A percentile compares a stretch with the other conserved stretches of the same genome.
phyloP scores from a whole-genome alignment of 345 rosid genomes.

The Citrus medica region DNA sequence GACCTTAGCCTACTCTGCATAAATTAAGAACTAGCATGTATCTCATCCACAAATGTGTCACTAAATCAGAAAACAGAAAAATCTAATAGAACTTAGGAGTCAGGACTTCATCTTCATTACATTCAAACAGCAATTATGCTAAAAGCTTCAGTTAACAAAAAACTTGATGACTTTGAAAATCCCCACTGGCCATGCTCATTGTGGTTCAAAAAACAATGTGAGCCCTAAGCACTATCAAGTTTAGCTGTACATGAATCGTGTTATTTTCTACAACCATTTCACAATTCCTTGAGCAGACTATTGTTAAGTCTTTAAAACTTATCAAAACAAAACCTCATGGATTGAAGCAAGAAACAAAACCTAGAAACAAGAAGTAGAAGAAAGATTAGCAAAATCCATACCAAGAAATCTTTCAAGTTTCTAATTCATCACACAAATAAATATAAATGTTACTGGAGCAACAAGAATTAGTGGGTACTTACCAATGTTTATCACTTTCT shows the following conservation, averaged over 20 bases:
- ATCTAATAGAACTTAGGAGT: background rate
- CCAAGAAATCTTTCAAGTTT: background rate
- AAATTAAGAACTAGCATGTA: background rate
- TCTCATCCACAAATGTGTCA: background rate
- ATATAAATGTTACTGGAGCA: background rate
- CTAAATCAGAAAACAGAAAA: background rate
- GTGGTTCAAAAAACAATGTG: no score
- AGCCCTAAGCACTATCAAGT: background rate
- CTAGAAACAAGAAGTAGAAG: background rate
- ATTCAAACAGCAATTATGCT: background rate
- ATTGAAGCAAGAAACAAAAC: background rate
- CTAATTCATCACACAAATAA: background rate
- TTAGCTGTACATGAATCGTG: background rate
- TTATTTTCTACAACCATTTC: background rate
- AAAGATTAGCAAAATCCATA: background rate
- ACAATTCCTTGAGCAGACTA: background rate
- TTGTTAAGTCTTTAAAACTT: background rate
- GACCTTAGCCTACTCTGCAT: background rate
- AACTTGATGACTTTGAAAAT: background rate
- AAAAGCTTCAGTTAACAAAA: background rate
- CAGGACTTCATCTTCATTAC: background rate
- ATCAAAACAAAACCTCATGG: background rate
- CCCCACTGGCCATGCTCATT: background rate
- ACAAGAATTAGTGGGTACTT: constrained; percentile 1
- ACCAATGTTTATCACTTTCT: constrained; percentile 2